These are phyloP conservation scores for Penicillium sp. DNA, from an alignment of 2,329 filamentous ascomycete genomes.

Conservation along the genomic window DNA sequence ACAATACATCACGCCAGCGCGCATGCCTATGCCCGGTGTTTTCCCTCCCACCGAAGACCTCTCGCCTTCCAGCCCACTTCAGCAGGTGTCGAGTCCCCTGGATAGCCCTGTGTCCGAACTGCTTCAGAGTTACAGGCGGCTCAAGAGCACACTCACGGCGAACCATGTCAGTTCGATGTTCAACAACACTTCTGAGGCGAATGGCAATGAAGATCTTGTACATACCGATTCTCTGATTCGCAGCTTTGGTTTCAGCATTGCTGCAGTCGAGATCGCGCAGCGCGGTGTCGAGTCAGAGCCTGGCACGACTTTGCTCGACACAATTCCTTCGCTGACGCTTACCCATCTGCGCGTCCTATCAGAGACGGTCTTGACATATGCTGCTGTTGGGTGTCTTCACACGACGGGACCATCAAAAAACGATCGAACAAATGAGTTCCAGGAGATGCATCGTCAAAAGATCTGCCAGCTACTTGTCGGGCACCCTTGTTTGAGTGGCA, in stretches of 20 bases:
- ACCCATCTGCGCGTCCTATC: constrained; percentile 84
- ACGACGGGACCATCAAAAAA: constrained; percentile 57
- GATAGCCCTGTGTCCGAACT: constrained; percentile 48
- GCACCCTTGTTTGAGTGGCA: constrained; percentile 41
- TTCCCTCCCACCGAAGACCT: constrained; percentile 38
- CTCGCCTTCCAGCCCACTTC: constrained; percentile 30
- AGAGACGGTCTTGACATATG: constrained; percentile 83
- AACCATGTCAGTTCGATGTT: constrained; percentile 52
- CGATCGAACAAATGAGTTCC: constrained; percentile 61
- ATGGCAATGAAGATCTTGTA: constrained; percentile 47
- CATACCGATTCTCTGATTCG: constrained; percentile 44
- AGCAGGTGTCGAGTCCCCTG: constrained; percentile 27
- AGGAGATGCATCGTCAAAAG: constrained; percentile 66
- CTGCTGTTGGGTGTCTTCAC: constrained; percentile 69
- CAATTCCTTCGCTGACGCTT: constrained; percentile 76
- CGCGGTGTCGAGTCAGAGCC: constrained; percentile 74
- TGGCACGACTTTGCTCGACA: constrained; percentile 74
- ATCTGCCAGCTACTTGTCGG: constrained; percentile 72
- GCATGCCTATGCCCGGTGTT: constrained; percentile 39
- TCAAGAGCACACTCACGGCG: constrained; percentile 53
- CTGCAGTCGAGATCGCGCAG: constrained; percentile 86
- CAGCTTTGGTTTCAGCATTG: constrained; percentile 76
- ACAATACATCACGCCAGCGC: constrained; percentile 29
- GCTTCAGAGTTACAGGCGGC: constrained; percentile 53
- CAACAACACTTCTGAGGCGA: constrained; percentile 40